Conservation (phyloP, 169 alveolate species). For the Blepharisma undulans region DNA sequence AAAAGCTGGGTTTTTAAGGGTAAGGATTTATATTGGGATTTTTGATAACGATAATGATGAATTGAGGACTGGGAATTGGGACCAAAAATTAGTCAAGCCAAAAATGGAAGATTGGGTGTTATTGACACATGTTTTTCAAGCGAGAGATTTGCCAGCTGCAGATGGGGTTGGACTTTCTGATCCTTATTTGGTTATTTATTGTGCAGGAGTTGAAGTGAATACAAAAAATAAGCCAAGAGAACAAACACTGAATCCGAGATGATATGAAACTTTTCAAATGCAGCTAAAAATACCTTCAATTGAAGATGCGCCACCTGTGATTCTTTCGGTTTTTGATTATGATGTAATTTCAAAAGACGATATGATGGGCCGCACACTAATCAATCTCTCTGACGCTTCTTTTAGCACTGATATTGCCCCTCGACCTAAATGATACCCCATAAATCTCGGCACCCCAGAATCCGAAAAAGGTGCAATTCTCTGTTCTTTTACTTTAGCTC, state of each 20-base stretch:
- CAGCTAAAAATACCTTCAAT: conserved; percentile 49
- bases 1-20: conserved; percentile 60
- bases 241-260: conserved; percentile 50
- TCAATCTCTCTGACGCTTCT: conserved; percentile 47
- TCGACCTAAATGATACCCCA: conserved; percentile 9
- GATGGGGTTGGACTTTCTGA: conserved; percentile 66
- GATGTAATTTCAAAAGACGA: conserved; percentile 62
- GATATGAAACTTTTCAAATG: conserved; percentile 43
- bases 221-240: conserved; percentile 35
- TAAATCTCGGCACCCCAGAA: conserved; percentile 23
- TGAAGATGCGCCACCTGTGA: conserved; percentile 63
- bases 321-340: conserved; percentile 56
- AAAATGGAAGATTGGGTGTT: conserved; percentile 34
- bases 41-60: conserved; percentile 3
- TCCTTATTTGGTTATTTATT: conserved; percentile 60
- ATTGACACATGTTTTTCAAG: conserved; percentile 49
- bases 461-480: conserved; percentile 59
- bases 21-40: conserved; percentile 21
- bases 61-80: background rate
- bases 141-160: conserved; percentile 71
- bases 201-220: conserved; percentile 17
- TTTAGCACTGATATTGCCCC: background rate
- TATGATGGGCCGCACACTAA: conserved; percentile 52
- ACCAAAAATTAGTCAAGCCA: conserved; percentile 42
- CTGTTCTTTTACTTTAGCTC: conserved; percentile 41